phyloP scores from a whole-genome alignment of 2,329 filamentous ascomycete species.

The Fusarium dlaminii region DNA sequence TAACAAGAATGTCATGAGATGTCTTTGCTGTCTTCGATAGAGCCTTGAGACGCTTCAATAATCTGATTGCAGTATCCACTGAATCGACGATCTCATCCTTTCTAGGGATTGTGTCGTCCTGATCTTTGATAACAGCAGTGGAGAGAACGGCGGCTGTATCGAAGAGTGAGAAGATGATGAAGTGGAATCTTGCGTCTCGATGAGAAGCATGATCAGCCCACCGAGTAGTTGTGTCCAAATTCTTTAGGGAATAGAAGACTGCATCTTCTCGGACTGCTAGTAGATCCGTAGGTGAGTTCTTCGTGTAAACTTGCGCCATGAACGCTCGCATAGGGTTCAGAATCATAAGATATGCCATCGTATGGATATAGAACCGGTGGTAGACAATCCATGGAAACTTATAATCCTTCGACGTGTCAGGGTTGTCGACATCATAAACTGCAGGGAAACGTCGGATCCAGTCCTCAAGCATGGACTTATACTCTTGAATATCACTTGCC shows the following conservation, averaged over 20 bases:
- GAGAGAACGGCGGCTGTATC: conserved; percentile 60
- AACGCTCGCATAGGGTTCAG: conserved; percentile 58
- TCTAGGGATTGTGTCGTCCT: conserved; percentile 49
- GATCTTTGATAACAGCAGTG: conserved; percentile 61
- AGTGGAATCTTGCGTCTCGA: conserved; percentile 59
- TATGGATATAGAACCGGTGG: conserved; percentile 57
- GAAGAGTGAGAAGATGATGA: conserved; percentile 62
- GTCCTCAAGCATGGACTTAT: conserved; percentile 47
- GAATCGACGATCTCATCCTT: conserved; percentile 51
- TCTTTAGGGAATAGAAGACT: conserved; percentile 53
- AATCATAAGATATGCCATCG: conserved; percentile 56
- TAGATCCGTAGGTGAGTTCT: conserved; percentile 44
- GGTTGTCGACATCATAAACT: conserved; percentile 49
- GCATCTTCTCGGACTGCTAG: conserved; percentile 51
- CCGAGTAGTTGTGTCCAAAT: conserved; percentile 51
- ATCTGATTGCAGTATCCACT: conserved; percentile 48
- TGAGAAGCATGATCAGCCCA: conserved; percentile 57
- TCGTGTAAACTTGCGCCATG: conserved; percentile 51
- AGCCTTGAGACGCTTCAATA: conserved; percentile 46
- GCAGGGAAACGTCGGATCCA: conserved; percentile 56
- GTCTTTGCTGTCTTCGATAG: conserved; percentile 49
- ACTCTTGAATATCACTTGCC: conserved; percentile 44
- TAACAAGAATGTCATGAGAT: conserved; percentile 47
- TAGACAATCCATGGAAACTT: conserved; percentile 53
- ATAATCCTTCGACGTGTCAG: conserved; percentile 54